Conservation (phyloP, 352 stramenopile species). For the Phytophthora uliginosa region DNA sequence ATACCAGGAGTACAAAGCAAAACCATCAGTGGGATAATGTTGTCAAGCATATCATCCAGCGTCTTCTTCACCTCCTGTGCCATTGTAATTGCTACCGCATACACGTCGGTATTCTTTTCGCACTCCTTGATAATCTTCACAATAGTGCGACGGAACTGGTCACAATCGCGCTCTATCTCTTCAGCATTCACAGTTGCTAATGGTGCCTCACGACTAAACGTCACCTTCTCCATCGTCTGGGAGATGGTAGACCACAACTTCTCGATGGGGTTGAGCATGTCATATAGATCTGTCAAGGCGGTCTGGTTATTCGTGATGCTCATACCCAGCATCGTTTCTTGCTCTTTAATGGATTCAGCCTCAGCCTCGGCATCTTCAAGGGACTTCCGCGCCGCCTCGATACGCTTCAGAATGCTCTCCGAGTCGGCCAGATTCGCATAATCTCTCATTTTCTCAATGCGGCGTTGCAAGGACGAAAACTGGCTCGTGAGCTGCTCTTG, state of each 20-base stretch:
- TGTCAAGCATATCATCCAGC: constrained; percentile 88
- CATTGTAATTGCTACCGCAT: constrained; percentile 83
- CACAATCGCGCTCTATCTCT: constrained; percentile 86
- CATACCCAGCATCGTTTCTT: constrained; percentile 92
- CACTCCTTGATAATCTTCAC: constrained; percentile 94
- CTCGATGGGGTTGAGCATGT: constrained; percentile 89
- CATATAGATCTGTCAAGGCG: constrained; percentile 74
- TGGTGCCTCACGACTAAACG: constrained; percentile 70
- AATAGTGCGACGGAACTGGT: constrained; percentile 91
- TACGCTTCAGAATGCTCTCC: constrained; percentile 83
- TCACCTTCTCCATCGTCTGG: constrained; percentile 84
- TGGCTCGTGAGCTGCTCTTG: constrained; percentile 89
- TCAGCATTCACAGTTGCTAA: constrained; percentile 85
- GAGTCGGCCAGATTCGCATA: constrained; percentile 87
- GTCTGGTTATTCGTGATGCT: constrained; percentile 85
- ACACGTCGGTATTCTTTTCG: constrained; percentile 89
- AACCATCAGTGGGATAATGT: constrained; percentile 93
- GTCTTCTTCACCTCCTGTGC: constrained; percentile 87
- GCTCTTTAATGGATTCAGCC: constrained; percentile 87
- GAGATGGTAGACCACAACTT: constrained; percentile 89
- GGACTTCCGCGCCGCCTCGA: constrained; percentile 79
- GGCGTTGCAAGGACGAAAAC: constrained; percentile 81
- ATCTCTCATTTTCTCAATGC: constrained; percentile 94
- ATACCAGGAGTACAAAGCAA: constrained; percentile 95
- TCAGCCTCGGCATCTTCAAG: constrained; percentile 88